Evolutionary conservation across 2,329 filamentous ascomycete genomes (phyloP).

Genomic region (Blastomyces gilchristii): DNA sequence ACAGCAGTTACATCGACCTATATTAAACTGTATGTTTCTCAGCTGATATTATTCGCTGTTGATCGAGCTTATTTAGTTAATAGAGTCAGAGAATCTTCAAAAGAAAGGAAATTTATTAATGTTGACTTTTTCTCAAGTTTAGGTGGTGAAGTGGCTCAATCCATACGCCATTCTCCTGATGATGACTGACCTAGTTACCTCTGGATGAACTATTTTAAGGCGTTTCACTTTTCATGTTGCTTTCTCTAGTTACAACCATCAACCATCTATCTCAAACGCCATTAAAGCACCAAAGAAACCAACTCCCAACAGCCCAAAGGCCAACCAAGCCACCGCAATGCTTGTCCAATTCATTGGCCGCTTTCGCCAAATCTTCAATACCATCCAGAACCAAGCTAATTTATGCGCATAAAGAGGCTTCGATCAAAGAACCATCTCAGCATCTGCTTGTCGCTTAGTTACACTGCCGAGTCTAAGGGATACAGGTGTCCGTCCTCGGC

Average conservation of each 20-base stretch:
- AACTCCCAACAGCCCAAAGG: not conserved
- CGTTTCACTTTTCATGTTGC: not conserved
- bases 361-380: not conserved
- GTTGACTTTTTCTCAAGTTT: too few species aligned
- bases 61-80: too few species aligned
- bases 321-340: not conserved
- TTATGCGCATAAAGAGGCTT: slow-evolving; percentile 1
- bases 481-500: slow-evolving; percentile 1
- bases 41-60: too few species aligned
- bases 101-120: too few species aligned
- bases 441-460: not conserved
- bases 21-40: too few species aligned
- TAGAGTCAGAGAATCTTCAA: too few species aligned
- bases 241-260: too few species aligned
- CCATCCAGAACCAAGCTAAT: not conserved
- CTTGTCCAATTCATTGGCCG: not conserved
- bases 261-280: not conserved
- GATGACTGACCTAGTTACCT: too few species aligned
- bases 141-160: too few species aligned
- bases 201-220: not conserved
- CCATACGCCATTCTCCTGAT: too few species aligned
- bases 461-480: not conserved
- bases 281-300: not conserved
- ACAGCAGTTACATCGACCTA: too few species aligned
- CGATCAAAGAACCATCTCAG: slow-evolving; percentile 4